Conservation (phyloP, 495 filamentous ascomycete genomes). For the Xylaria cubensis region DNA sequence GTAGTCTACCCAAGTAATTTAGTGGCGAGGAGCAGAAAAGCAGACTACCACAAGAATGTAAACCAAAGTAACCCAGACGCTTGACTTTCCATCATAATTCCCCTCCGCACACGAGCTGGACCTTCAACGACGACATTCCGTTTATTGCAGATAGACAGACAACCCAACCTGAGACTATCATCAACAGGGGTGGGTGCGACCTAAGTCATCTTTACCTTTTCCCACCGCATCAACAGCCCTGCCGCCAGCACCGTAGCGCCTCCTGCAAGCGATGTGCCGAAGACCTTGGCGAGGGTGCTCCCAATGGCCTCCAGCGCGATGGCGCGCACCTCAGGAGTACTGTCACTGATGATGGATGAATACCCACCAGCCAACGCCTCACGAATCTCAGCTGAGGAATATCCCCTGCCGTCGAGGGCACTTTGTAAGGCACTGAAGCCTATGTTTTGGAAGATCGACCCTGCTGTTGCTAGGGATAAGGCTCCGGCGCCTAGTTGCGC, state of each 20-base stretch:
- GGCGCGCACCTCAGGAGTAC: background rate
- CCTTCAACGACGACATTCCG: no score
- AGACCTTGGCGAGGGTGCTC: background rate
- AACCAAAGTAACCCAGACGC: no score
- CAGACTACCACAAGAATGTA: no score
- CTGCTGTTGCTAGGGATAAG: background rate
- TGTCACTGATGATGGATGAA: background rate
- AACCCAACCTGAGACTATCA: no score
- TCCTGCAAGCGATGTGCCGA: background rate
- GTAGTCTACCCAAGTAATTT: background rate
- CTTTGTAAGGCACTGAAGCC: conserved; percentile 1
- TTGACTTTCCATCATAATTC: no score
- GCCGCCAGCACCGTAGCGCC: background rate
- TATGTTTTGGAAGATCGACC: background rate
- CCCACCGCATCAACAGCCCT: conserved; percentile 5
- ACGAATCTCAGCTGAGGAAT: conserved; percentile 2
- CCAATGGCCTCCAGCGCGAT: conserved; percentile 1
- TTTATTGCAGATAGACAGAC: no score
- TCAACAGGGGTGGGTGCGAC: background rate
- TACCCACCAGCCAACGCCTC: conserved; percentile 2
- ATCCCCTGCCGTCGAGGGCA: background rate
- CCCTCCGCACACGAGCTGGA: no score
- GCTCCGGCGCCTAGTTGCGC: conserved; percentile 1
- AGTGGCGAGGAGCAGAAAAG: no score
- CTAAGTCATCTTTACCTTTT: conserved; percentile 1